Percentiles rank a stretch among this genome's conserved stretches.
Evolutionary conservation across 192 early-diverging fungal species (phyloP).

Genomic region (Coemansia sp.): DNA sequence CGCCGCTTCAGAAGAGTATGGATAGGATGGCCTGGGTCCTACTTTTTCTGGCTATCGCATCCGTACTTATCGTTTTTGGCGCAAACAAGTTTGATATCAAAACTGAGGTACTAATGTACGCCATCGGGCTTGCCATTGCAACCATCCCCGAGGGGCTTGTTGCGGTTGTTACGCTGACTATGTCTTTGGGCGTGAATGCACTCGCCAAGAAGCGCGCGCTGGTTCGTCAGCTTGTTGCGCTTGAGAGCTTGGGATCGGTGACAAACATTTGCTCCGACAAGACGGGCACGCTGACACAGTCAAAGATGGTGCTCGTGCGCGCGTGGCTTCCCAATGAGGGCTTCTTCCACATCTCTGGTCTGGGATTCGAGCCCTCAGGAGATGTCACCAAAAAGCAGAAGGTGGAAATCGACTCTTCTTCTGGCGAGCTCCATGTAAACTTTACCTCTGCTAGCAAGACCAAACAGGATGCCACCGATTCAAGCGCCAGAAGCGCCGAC

Average conservation of each 20-base stretch:
- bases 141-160: constrained; percentile 95
- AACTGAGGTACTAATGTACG: constrained; percentile 67
- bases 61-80: constrained; percentile 83
- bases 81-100: constrained; percentile 63
- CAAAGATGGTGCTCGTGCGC: constrained; percentile 88
- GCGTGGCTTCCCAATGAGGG: constrained; percentile 79
- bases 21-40: constrained; percentile 77
- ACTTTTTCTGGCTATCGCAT: constrained; percentile 67
- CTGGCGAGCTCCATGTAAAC: constrained; percentile 21
- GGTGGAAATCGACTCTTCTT: constrained; percentile 13
- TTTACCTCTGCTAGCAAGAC: constrained; percentile 6
- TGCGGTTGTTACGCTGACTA: constrained; percentile 91
- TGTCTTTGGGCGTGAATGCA: constrained; percentile 84
- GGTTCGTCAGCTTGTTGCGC: constrained; percentile 82
- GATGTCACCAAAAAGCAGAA: constrained; percentile 45
- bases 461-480: not conserved
- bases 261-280: constrained; percentile 97
- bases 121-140: constrained; percentile 86
- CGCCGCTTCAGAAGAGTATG: constrained; percentile 68
- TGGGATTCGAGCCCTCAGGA: constrained; percentile 63
- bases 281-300: constrained; percentile 90
- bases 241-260: constrained; percentile 90
- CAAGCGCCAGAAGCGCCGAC: not conserved
- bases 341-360: constrained; percentile 67
- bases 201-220: constrained; percentile 88